These are phyloP conservation scores for Gloeopeniophorella convolvens DNA, from an alignment of 768 basidiomycete genomes.

Conservation along the genomic window DNA sequence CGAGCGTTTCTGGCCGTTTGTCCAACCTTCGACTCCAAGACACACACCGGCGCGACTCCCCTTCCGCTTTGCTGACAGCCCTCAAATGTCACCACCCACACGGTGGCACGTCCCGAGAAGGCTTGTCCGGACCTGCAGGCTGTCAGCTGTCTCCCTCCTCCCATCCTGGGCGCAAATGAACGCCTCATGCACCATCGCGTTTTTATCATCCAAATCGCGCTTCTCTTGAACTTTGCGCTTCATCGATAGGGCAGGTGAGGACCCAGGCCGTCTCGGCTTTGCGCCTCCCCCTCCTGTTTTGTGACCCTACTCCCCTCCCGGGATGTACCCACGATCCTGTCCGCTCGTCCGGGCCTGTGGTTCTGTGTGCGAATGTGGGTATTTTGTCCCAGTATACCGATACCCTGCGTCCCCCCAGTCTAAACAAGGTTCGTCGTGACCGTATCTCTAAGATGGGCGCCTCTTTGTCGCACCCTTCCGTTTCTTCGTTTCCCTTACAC, in stretches of 20 bases:
- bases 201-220: constrained; percentile 23
- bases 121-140: constrained; percentile 17
- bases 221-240: constrained; percentile 16
- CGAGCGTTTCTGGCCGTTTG: constrained; percentile 7
- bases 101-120: constrained; percentile 16
- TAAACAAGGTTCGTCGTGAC: constrained; percentile 19
- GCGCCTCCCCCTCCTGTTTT: constrained; percentile 9
- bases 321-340: constrained; percentile 16
- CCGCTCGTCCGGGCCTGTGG: constrained; percentile 20
- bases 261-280: constrained; percentile 18
- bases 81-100: constrained; percentile 19
- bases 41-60: constrained; percentile 2
- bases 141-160: constrained; percentile 20
- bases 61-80: constrained; percentile 8
- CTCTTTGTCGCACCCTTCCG: constrained; percentile 5
- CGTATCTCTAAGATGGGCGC: constrained; percentile 19
- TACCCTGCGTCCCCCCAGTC: neutral
- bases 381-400: constrained; percentile 13
- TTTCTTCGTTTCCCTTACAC: constrained; percentile 18
- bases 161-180: constrained; percentile 23
- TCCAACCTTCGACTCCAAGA: constrained; percentile 10
- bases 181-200: constrained; percentile 20
- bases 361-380: constrained; percentile 13
- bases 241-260: constrained; percentile 21
- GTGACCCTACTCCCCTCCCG: constrained; percentile 15